These are phyloP conservation scores for Yarrowia sp. DNA, from an alignment of 805 yeast species.

Conservation along the genomic window DNA sequence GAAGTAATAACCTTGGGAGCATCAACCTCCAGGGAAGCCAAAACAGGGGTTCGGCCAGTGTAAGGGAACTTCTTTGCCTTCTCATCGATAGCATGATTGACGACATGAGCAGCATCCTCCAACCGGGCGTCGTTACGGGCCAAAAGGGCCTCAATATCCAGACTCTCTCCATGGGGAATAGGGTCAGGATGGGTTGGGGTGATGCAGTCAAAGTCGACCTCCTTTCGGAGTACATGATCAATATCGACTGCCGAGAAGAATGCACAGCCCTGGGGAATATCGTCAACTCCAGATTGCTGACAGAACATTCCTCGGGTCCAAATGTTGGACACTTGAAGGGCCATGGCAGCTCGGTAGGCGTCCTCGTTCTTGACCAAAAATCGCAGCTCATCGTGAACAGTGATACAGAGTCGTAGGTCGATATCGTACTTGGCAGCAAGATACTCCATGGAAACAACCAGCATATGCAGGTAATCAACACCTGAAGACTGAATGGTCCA, in stretches of 20 bases:
- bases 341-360: conserved; percentile 70
- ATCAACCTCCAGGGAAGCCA: neutral
- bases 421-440: conserved; percentile 60
- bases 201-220: conserved; percentile 84
- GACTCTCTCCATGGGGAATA: conserved; percentile 75
- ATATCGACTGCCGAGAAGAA: conserved; percentile 93
- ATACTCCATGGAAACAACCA: conserved; percentile 85
- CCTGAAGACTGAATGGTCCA: conserved; percentile 99
- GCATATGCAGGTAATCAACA: conserved; percentile 87
- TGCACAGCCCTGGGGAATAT: conserved; percentile 92
- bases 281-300: conserved; percentile 83
- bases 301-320: conserved; percentile 98
- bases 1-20: conserved; percentile 1
- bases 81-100: neutral
- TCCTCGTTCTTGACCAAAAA: conserved; percentile 74
- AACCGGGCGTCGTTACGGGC: conserved; percentile 14
- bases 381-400: conserved; percentile 95
- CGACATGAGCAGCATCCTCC: neutral
- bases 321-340: conserved; percentile 81
- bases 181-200: conserved; percentile 81
- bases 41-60: neutral
- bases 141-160: conserved; percentile 48
- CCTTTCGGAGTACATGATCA: conserved; percentile 84
- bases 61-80: neutral
- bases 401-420: conserved; percentile 73